These are phyloP conservation scores for Leptographium flavum DNA, from an alignment of 2,329 filamentous ascomycete genomes.

Conservation along the genomic window DNA sequence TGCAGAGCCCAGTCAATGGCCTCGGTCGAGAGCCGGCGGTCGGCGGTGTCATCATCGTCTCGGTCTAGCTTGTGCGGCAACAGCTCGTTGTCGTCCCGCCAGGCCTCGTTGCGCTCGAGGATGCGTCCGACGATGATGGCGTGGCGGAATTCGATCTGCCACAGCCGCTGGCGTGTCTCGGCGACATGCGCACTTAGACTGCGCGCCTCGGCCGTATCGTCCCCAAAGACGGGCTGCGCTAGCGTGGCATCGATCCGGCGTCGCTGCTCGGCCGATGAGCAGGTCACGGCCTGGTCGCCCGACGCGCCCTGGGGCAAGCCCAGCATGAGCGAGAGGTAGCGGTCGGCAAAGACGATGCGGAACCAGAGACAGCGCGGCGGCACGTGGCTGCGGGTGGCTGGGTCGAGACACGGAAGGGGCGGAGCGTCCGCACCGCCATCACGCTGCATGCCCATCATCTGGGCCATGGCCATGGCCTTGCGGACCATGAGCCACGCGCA, in stretches of 20 bases:
- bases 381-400: too few relatives aligned
- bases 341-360: slow-evolving; percentile 28
- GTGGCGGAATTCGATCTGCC: slow-evolving; percentile 21
- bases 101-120: slow-evolving; percentile 20
- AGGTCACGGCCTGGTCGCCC: not conserved
- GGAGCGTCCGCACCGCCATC: too few relatives aligned
- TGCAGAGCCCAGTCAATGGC: not conserved
- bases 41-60: not conserved
- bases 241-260: too few relatives aligned
- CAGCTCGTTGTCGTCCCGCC: slow-evolving; percentile 3
- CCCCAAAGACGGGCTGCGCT: too few relatives aligned
- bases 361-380: slow-evolving; percentile 28
- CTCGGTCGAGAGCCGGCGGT: not conserved
- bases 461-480: slow-evolving; percentile 22
- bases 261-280: too few relatives aligned
- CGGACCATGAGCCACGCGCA: slow-evolving; percentile 29
- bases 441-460: slow-evolving; percentile 6
- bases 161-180: slow-evolving; percentile 9
- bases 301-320: slow-evolving; percentile 26
- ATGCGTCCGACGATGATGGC: slow-evolving; percentile 22
- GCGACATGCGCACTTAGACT: too few relatives aligned
- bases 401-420: too few relatives aligned
- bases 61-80: too few relatives aligned
- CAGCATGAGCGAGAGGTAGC: slow-evolving; percentile 33
- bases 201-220: too few relatives aligned